Base-by-base conservation (phyloP, 768 basidiomycete genomes). In the Leccinellum luteum region DNA sequence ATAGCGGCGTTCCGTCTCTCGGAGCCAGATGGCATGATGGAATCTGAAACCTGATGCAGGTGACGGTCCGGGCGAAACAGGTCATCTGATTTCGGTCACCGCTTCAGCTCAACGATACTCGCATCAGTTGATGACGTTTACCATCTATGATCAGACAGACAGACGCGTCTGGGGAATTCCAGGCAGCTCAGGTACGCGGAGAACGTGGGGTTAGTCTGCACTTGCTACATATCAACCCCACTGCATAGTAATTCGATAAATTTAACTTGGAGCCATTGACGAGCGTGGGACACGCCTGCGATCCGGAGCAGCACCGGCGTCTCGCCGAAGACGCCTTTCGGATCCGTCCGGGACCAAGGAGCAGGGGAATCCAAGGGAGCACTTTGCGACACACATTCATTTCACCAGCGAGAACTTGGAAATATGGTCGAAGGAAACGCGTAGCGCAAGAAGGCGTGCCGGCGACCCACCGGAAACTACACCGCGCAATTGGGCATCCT, bases 1-100 rank as follows among this genome's bases (percentile, higher is more conserved):
- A 62, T 68, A 64, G 6, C 8, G 12, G n/a, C 19, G 48, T 6
- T 55, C 43, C 48, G 41, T 43, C 30, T n/a, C n/a, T 34, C 52
- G 19, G 25, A 38, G 9, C 9, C 14, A 21, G 30, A 15, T 27
- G 51, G 27, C 32, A 53, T 53, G 55, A 13, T 38, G 17, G 32
- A 43, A 15, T 19, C 13, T 19, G 41, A 19, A 43, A 43, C 41
- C 6, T 23, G 15, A 12, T 4, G 25, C 25, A 25, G 25, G 4
- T 4, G 25, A 2, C 14, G 7, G 21, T 31, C 31, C 31, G 21
- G 10, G 6, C 17, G 38, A 6, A 17, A 35, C 34, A 7, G 34
- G 15, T 35, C 15, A 5, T 35, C 38, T 35, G 34, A 21, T 19
- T 21, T 51, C 6, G 38, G 13, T 54, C 28, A 25, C 25, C 45